Evolutionary conservation across 257 asterid species (phyloP).

Genomic region (Lycium barbarum): DNA sequence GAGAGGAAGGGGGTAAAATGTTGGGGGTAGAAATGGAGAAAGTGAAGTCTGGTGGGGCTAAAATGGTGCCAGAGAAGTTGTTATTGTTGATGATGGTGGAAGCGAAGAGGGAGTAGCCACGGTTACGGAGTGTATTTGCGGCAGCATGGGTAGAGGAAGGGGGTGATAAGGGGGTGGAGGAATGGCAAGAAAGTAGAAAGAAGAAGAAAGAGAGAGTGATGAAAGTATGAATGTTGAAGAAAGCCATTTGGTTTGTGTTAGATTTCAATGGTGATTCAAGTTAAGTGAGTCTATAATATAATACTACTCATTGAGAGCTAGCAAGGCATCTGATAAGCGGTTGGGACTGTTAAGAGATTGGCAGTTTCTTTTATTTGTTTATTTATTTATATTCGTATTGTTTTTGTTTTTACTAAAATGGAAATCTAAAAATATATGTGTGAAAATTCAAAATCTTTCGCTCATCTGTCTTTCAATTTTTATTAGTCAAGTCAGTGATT

Average conservation of each 20-base stretch:
- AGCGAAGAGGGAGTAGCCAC: constrained; percentile 72
- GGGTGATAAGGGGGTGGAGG: constrained; percentile 41
- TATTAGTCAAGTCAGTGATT: no score
- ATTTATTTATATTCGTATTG: not conserved
- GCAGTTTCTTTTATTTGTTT: not conserved
- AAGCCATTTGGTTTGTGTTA: constrained; percentile 39
- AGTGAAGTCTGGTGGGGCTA: constrained; percentile 67
- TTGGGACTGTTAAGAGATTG: not conserved
- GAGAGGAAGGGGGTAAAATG: constrained; percentile 59
- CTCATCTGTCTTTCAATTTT: no score
- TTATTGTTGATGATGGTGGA: constrained; percentile 47
- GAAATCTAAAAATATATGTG: not conserved
- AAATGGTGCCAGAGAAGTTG: constrained; percentile 69
- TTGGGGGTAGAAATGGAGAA: constrained; percentile 62
- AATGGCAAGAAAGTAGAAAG: constrained; percentile 47
- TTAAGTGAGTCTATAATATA: not conserved
- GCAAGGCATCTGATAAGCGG: not conserved
- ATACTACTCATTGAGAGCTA: no score
- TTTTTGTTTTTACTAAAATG: not conserved
- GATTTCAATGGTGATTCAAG: not conserved
- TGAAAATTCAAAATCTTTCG: no score
- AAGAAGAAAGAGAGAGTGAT: constrained; percentile 44
- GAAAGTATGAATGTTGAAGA: constrained; percentile 34
- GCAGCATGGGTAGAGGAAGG: constrained; percentile 57
- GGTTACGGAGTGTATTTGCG: constrained; percentile 57